A percentile compares a stretch with the other conserved stretches of the same genome.
Conservation (phyloP, 345 rosid genomes). For the Gossypium mustelinum region DNA sequence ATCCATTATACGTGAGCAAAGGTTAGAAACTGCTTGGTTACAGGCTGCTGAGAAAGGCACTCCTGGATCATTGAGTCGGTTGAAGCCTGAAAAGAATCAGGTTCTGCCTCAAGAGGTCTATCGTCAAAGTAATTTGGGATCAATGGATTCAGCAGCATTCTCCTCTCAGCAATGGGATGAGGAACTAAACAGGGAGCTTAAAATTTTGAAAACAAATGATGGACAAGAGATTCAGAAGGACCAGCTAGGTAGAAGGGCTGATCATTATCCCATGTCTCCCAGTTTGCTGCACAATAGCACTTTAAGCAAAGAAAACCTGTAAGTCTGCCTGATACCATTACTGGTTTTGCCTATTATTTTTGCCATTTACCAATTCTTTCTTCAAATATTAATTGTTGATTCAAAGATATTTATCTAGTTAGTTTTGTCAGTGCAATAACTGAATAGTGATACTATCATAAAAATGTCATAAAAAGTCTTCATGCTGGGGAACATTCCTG, state of each 20-base stretch:
- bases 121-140: conserved; percentile 45
- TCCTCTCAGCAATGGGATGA: conserved; percentile 70
- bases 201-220: conserved; percentile 56
- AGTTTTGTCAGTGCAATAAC: neutral
- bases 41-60: conserved; percentile 87
- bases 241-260: conserved; percentile 39
- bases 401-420: neutral
- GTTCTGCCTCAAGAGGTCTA: conserved; percentile 75
- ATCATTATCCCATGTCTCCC: conserved; percentile 68
- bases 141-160: conserved; percentile 41
- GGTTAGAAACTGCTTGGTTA: conserved; percentile 94
- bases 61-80: conserved; percentile 48
- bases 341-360: neutral
- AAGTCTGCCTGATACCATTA: conserved; percentile 35
- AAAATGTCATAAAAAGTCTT: neutral
- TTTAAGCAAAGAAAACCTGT: conserved; percentile 78
- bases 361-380: neutral
- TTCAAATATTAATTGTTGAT: neutral
- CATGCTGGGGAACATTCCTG: neutral
- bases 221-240: conserved; percentile 51
- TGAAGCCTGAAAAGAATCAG: conserved; percentile 88
- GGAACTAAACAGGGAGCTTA: conserved; percentile 62
- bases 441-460: neutral
- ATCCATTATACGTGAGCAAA: conserved; percentile 90
- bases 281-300: conserved; percentile 68